Evolutionary conservation across 2,329 filamentous ascomycete species (phyloP).

Genomic region (Xylaria polymorpha): DNA sequence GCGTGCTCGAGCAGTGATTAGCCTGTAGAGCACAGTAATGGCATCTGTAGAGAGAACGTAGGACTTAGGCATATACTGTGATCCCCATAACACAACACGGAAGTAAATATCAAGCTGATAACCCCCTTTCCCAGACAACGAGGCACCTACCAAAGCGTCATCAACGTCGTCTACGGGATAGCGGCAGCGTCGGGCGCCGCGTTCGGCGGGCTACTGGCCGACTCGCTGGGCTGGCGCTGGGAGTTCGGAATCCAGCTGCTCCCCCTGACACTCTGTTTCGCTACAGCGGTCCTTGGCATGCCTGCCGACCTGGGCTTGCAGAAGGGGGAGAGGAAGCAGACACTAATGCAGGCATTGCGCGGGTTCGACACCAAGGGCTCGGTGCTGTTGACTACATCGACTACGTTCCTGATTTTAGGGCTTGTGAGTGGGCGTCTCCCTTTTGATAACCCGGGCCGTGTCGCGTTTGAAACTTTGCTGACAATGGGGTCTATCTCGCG

Average conservation of each 20-base stretch:
- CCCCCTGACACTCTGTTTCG: conserved; percentile 59
- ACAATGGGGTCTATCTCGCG: not conserved
- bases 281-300: conserved; percentile 59
- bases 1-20: not conserved
- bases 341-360: conserved; percentile 61
- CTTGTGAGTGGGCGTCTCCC: conserved; percentile 56
- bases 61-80: not conserved
- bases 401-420: conserved; percentile 69
- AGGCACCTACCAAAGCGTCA: conserved; percentile 78
- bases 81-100: not conserved
- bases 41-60: no score
- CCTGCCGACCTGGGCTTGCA: conserved; percentile 65
- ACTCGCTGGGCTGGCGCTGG: conserved; percentile 78
- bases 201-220: conserved; percentile 75
- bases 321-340: conserved; percentile 54
- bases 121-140: conserved; percentile 54
- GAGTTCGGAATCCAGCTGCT: conserved; percentile 74
- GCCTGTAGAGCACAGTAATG: not conserved
- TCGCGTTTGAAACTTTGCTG: not conserved
- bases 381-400: conserved; percentile 61
- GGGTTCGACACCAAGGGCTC: conserved; percentile 70
- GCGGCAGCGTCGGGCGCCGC: conserved; percentile 72
- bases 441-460: not conserved
- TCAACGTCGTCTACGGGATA: conserved; percentile 73
- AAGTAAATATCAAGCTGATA: not conserved